Percentiles rank a stretch among this genome's conserved stretches.
Evolutionary conservation across 129 eudicot species (phyloP).

Genomic region (Artemisia tridentata): DNA sequence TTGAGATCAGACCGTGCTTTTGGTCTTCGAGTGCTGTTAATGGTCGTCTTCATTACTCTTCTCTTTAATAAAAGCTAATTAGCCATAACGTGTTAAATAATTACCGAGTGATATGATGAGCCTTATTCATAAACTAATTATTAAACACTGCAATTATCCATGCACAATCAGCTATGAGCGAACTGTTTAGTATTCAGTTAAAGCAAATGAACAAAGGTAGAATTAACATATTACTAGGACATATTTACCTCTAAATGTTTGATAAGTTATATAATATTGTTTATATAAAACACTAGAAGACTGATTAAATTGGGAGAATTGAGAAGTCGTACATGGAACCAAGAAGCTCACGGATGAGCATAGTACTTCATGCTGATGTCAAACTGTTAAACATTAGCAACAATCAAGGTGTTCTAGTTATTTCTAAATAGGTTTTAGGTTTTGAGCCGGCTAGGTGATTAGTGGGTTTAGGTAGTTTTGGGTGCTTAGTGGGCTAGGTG

Average conservation of each 20-base stretch:
- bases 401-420: conserved; percentile 4
- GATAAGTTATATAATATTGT: conserved; percentile 6
- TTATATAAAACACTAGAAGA: background rate
- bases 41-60: background rate
- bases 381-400: background rate
- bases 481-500: no score
- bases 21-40: background rate
- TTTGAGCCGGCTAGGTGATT: background rate
- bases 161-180: background rate
- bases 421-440: background rate
- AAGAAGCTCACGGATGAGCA: conserved; percentile 7
- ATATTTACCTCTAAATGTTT: background rate
- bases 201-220: no score
- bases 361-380: no score
- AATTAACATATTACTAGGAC: conserved; percentile 1
- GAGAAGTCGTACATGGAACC: background rate
- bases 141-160: background rate
- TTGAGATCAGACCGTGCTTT: conserved; percentile 1
- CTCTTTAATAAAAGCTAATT: background rate
- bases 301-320: background rate
- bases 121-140: background rate
- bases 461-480: no score
- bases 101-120: background rate
- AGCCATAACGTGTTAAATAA: background rate
- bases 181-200: background rate